A percentile compares a stretch with the other conserved stretches of the same genome.
Evolutionary conservation across 805 yeast genomes (phyloP).

Genomic region (Hanseniaspora taiwanica): DNA sequence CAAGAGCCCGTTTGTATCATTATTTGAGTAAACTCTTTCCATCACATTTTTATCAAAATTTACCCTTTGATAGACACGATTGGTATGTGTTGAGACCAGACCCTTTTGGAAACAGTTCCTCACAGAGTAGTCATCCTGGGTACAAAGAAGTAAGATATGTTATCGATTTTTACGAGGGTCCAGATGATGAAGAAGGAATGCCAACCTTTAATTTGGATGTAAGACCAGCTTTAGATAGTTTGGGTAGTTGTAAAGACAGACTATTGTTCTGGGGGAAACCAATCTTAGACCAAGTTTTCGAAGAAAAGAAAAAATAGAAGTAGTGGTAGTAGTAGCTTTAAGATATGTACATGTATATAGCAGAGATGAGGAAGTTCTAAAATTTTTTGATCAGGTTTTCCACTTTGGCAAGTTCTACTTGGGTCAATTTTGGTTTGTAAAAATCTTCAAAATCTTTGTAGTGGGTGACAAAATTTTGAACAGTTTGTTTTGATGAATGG

Average conservation of each 20-base stretch:
- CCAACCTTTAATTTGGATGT: constrained; percentile 91
- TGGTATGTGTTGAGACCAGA: constrained; percentile 82
- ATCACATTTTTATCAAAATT: constrained; percentile 50
- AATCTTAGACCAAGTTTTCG: neutral
- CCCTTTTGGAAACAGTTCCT: constrained; percentile 18
- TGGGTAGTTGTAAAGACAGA: constrained; percentile 54
- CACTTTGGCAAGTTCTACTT: neutral
- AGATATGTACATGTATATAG: neutral
- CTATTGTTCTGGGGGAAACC: constrained; percentile 37
- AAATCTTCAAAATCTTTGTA: neutral
- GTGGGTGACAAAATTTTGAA: neutral
- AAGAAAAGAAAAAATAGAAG: neutral
- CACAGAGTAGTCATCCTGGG: constrained; percentile 18
- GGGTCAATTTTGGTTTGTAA: neutral
- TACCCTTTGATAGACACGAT: constrained; percentile 97
- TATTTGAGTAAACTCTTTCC: constrained; percentile 62
- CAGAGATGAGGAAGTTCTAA: no score
- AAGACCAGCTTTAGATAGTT: constrained; percentile 80
- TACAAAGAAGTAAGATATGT: constrained; percentile 80
- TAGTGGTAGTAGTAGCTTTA: no score
- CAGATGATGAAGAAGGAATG: constrained; percentile 78
- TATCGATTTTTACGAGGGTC: constrained; percentile 92
- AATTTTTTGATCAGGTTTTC: neutral
- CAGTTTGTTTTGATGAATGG: neutral
- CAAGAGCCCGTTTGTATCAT: constrained; percentile 66